These are phyloP conservation scores for Coniochaeta prunicola DNA, from an alignment of 2,329 filamentous ascomycete genomes.

Conservation along the genomic window DNA sequence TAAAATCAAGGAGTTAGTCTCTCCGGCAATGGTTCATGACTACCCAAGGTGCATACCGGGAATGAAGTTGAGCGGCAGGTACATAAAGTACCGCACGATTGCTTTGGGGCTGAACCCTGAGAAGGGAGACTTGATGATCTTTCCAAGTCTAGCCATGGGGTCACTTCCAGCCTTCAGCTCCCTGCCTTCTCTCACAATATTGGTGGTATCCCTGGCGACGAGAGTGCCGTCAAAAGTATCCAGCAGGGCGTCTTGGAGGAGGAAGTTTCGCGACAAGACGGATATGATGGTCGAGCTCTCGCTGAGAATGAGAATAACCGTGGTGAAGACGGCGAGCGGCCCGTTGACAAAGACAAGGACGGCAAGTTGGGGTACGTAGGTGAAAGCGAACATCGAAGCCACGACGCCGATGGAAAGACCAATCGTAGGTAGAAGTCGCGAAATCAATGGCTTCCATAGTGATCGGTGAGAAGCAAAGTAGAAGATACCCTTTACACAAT, in stretches of 20 bases:
- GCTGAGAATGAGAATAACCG: conserved; percentile 59
- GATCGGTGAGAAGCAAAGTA: conserved; percentile 50
- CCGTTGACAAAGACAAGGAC: conserved; percentile 80
- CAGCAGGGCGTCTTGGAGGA: conserved; percentile 74
- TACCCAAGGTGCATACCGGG: conserved; percentile 41
- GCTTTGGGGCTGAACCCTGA: conserved; percentile 50
- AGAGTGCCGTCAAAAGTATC: conserved; percentile 82
- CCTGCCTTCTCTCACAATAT: conserved; percentile 66
- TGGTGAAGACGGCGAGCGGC: conserved; percentile 68
- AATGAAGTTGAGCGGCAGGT: conserved; percentile 88
- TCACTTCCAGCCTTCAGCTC: conserved; percentile 59
- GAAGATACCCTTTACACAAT: conserved; percentile 40
- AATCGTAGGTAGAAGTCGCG: conserved; percentile 52
- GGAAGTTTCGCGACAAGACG: conserved; percentile 56
- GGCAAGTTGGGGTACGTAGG: conserved; percentile 79
- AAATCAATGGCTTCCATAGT: conserved; percentile 53
- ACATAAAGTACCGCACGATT: conserved; percentile 73
- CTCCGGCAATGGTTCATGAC: not conserved
- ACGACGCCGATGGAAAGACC: conserved; percentile 67
- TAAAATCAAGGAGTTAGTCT: conserved; percentile 8
- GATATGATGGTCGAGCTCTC: conserved; percentile 54
- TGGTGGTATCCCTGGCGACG: conserved; percentile 40
- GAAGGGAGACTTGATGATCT: conserved; percentile 50
- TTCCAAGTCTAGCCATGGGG: conserved; percentile 49
- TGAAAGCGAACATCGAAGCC: conserved; percentile 76